Percentiles rank a stretch among this genome's conserved stretches.
Conservation (phyloP, 306 rosid species). For the Citrullus amarus region DNA sequence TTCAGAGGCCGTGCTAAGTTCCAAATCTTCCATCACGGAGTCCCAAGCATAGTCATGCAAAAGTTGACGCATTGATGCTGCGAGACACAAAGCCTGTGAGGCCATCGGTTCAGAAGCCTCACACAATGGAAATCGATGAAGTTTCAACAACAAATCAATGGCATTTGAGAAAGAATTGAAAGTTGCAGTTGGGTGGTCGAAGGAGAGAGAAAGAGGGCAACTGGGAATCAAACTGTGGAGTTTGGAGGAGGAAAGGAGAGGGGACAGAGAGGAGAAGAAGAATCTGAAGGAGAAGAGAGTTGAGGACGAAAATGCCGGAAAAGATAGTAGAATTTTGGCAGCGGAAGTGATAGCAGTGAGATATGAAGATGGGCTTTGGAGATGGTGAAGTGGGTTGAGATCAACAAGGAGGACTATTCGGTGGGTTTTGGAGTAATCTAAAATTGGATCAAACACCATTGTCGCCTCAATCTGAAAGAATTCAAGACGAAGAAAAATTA, state of each 20-base stretch:
- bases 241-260: background rate
- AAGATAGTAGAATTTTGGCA: background rate
- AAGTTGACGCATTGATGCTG: background rate
- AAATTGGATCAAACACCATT: background rate
- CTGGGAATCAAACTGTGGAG: background rate
- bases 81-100: background rate
- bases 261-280: background rate
- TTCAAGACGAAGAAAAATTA: background rate
- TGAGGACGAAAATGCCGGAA: background rate
- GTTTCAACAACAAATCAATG: background rate
- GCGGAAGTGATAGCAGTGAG: background rate
- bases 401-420: background rate
- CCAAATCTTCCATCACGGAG: background rate
- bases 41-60: background rate
- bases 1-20: background rate
- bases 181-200: background rate
- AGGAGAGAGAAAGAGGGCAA: background rate
- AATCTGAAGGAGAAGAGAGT: background rate
- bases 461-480: conserved; percentile 74
- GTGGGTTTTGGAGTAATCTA: background rate
- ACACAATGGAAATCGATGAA: background rate
- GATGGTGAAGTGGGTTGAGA: background rate
- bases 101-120: background rate
- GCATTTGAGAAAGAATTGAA: background rate
- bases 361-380: background rate